phyloP scores from a whole-genome alignment of 23 red algal genomes.

The Chondrus crispus region DNA sequence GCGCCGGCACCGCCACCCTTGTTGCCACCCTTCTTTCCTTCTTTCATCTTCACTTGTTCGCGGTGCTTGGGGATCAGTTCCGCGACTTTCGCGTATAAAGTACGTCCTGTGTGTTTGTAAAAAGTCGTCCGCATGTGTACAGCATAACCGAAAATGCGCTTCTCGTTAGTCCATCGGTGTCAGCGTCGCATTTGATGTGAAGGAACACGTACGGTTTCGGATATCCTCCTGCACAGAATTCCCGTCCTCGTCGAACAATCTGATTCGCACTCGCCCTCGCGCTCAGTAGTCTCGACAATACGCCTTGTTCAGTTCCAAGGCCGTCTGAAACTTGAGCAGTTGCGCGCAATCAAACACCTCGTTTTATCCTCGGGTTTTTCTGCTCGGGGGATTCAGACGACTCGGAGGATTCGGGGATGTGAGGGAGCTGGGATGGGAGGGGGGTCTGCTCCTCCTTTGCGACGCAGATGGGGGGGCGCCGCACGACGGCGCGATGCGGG shows the following conservation, averaged over 20 bases:
- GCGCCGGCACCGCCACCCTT: neutral
- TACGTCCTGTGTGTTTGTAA: slow-evolving; percentile 45
- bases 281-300: slow-evolving; percentile 53
- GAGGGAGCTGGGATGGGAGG: no score
- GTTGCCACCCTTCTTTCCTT: neutral
- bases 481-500: no score
- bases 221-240: slow-evolving; percentile 36
- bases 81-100: slow-evolving; percentile 49
- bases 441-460: no score
- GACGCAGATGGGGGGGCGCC: no score
- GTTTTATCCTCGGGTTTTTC: no score
- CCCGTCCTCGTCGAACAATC: slow-evolving; percentile 48
- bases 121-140: no score
- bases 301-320: slow-evolving; percentile 44
- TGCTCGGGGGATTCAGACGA: no score
- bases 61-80: slow-evolving; percentile 53
- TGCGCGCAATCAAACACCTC: slow-evolving; percentile 65
- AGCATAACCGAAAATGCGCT: no score
- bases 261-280: slow-evolving; percentile 43
- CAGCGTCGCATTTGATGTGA: no score
- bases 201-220: slow-evolving; percentile 36
- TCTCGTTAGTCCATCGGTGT: no score
- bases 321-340: slow-evolving; percentile 46
- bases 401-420: no score
- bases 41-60: slow-evolving; percentile 9